Base-by-base conservation (phyloP, 1,284 basidiomycete species). In the Mycosarcoma maydis region DNA sequence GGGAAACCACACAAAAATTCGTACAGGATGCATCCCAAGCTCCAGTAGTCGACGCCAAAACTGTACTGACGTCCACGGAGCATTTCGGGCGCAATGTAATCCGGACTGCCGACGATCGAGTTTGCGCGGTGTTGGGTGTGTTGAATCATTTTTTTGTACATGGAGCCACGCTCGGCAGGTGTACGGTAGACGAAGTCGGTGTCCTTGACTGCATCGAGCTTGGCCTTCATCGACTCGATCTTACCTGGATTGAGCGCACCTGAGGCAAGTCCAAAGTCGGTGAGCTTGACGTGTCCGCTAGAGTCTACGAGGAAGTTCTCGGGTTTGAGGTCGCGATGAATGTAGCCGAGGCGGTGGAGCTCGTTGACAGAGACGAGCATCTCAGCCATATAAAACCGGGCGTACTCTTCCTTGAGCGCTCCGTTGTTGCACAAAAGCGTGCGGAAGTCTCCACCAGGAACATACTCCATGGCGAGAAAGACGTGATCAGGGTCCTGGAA, bases 301-400 rank as follows among this genome's bases (percentile, higher is more conserved):
- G 90, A 87, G 80, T 98, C 96, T 36, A 99, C 91, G 43, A 99
- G 86, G 86, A 99, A 98, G 84, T 99, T 99, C 91, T 98, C 95
- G 1, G 95, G 95, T 83, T 98, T 98, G 54, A 98, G 85, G 84
- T 98, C 95, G 60, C 95, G 91, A 84, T 98, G 95, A 30, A 81
- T 80, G 65, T 82, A 81, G 29, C 79, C 78, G 1, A 80, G 76
- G 29, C 61, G 71, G 62, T 76, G 74, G 27, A 77, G 70, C 46
- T 75, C 79, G 55, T 81, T 80, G 57, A 80, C 78, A n/a, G 77
- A 65, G 26, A 80, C 78, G 46, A 81, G 62, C 80, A 81, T 81
- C 47, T 81, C 80, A 40, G 78, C 57, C 59, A 77, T 78, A 48
- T 81, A 81, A 59, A 81, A 81, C 20, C 79, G 72, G 29, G 80